phyloP scores from a whole-genome alignment of 257 asterid species.

The Penstemon davidsonii region DNA sequence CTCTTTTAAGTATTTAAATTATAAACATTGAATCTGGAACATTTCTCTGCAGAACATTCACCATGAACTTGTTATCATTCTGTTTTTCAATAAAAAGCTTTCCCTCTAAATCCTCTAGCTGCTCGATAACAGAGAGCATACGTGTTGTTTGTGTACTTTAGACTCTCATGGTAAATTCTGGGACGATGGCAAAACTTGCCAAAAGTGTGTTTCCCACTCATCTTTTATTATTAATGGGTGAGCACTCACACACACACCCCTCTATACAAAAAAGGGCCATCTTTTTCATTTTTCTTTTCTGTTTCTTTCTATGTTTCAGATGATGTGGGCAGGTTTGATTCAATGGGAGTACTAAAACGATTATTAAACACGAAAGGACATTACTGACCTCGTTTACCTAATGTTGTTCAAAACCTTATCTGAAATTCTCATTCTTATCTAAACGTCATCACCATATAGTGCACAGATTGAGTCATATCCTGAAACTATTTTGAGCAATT shows the following conservation, averaged over 20 bases:
- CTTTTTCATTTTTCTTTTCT: not conserved
- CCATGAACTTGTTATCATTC: not conserved
- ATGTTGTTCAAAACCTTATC: not conserved
- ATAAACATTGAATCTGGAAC: not conserved
- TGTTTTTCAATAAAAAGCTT: not conserved
- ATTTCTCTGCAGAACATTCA: not conserved
- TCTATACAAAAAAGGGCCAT: not conserved
- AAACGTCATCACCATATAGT: not conserved
- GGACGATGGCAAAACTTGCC: not conserved
- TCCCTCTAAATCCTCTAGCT: not conserved
- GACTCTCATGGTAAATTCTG: not conserved
- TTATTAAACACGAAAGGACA: not conserved
- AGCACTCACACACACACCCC: not conserved
- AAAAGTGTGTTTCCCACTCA: not conserved
- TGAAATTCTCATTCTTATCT: not conserved
- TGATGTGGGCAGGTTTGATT: not conserved
- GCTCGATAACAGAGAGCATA: not conserved
- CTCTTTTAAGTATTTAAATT: not conserved
- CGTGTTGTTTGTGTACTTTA: not conserved
- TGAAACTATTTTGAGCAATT: not conserved
- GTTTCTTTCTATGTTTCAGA: not conserved
- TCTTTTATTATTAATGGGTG: not conserved
- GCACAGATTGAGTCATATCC: too few species aligned
- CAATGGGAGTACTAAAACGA: not conserved
- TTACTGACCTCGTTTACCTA: not conserved